These are phyloP conservation scores for Fusarium nanum DNA, from an alignment of 2,329 filamentous ascomycete genomes.

Conservation along the genomic window DNA sequence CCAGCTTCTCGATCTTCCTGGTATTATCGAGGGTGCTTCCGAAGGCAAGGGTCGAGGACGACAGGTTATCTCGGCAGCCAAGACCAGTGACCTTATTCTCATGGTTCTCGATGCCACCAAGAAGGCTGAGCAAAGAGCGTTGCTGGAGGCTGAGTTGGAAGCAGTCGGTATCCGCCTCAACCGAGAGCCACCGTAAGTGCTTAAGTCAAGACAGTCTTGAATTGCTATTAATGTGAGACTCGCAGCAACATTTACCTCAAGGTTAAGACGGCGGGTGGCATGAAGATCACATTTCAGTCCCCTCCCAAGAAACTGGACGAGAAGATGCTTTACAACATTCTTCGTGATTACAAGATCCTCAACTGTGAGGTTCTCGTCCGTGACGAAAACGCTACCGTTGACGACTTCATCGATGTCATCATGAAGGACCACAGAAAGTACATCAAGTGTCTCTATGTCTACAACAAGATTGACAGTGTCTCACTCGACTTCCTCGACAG, in stretches of 20 bases:
- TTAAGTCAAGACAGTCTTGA: background rate
- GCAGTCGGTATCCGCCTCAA: constrained; percentile 95
- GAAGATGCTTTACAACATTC: constrained; percentile 97
- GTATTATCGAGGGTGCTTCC: constrained; percentile 96
- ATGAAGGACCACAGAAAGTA: constrained; percentile 99
- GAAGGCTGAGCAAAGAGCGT: constrained; percentile 88
- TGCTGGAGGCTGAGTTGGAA: constrained; percentile 92
- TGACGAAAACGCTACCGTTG: constrained; percentile 94
- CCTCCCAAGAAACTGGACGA: constrained; percentile 94
- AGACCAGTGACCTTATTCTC: constrained; percentile 96
- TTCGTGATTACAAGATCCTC: constrained; percentile 98
- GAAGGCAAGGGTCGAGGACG: constrained; percentile 96
- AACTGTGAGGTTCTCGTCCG: constrained; percentile 97
- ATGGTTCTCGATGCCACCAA: constrained; percentile 99
- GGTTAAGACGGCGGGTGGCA: constrained; percentile 92
- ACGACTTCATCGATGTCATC: constrained; percentile 99
- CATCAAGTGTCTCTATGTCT: constrained; percentile 94
- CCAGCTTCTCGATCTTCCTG: constrained; percentile 95
- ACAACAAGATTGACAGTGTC: constrained; percentile 99
- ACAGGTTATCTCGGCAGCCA: constrained; percentile 97
- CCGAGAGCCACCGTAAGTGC: constrained; percentile 82
- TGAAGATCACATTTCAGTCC: constrained; percentile 96
- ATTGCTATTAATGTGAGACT: constrained; percentile 26
- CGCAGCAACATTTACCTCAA: constrained; percentile 95
- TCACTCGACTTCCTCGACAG: constrained; percentile 93